phyloP scores from a whole-genome alignment of 768 basidiomycete species.

The Russula dissimulans region DNA sequence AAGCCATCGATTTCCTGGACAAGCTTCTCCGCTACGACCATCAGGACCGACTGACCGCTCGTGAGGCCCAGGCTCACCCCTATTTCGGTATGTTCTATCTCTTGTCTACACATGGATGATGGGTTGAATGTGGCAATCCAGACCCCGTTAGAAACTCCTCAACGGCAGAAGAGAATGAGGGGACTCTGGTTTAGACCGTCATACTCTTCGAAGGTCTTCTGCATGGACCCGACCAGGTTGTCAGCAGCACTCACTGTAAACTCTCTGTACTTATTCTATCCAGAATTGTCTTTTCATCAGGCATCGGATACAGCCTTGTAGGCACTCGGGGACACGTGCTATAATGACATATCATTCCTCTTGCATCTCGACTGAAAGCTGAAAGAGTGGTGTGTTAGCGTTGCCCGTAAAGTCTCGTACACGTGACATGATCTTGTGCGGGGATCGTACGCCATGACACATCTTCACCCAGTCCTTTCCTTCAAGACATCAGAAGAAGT shows the following conservation, averaged over 20 bases:
- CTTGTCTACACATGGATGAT: slow-evolving; percentile 12
- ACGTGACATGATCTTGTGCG: neutral
- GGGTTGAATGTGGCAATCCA: slow-evolving; percentile 27
- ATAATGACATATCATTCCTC: slow-evolving; percentile 12
- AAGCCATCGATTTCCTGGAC: slow-evolving; percentile 93
- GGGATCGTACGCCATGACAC: neutral
- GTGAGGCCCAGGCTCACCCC: slow-evolving; percentile 85
- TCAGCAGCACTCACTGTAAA: slow-evolving; percentile 15
- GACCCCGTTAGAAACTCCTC: slow-evolving; percentile 59
- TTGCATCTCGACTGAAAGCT: neutral
- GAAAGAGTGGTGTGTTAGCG: neutral
- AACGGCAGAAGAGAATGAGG: slow-evolving; percentile 54
- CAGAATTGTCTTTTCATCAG: slow-evolving; percentile 11
- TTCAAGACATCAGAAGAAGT: neutral
- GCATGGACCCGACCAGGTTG: slow-evolving; percentile 9
- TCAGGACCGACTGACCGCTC: slow-evolving; percentile 90
- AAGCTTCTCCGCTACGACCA: slow-evolving; percentile 95
- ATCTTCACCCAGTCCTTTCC: neutral
- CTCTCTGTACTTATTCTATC: slow-evolving; percentile 17
- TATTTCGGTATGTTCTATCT: slow-evolving; percentile 63
- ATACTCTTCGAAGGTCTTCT: slow-evolving; percentile 7
- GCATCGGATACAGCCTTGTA: slow-evolving; percentile 9
- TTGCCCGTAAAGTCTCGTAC: neutral
- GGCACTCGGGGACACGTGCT: slow-evolving; percentile 11
- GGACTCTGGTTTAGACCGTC: slow-evolving; percentile 32